Conservation (phyloP, 805 yeast species). For the Yarrowia bubula region DNA sequence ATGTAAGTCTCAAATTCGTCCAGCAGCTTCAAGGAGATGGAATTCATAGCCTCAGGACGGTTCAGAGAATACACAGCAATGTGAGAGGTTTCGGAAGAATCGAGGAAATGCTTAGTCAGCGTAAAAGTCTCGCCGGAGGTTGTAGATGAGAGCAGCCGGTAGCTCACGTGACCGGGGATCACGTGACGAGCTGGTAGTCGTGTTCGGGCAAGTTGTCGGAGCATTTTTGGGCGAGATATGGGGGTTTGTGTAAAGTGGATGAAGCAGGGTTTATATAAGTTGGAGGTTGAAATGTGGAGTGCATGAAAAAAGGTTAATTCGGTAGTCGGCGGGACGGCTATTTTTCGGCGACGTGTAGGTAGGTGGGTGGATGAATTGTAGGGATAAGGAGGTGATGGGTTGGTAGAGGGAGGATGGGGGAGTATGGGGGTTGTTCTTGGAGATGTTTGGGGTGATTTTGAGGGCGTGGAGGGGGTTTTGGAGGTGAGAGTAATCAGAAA, state of each 20-base stretch:
- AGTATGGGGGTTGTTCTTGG: not conserved
- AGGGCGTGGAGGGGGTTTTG: not conserved
- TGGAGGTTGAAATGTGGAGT: slow-evolving; percentile 16
- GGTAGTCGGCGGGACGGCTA: not conserved
- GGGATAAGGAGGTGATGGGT: not conserved
- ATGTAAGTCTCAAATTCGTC: slow-evolving; percentile 35
- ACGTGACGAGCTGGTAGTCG: not conserved
- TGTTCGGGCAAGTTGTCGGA: not conserved
- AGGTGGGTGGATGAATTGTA: not conserved
- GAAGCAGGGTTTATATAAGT: too few relatives aligned
- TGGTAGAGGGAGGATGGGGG: not conserved
- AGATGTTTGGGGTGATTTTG: not conserved
- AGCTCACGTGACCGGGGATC: not conserved
- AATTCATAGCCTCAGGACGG: slow-evolving; percentile 39
- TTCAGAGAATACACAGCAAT: slow-evolving; percentile 36
- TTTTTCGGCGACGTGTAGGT: not conserved
- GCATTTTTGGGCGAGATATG: not conserved
- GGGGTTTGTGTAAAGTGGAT: too few relatives aligned
- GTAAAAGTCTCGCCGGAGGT: slow-evolving; percentile 6
- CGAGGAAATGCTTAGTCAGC: slow-evolving; percentile 14
- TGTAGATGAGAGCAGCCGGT: not conserved
- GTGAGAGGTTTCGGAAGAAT: not conserved
- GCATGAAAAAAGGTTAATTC: slow-evolving; percentile 3
- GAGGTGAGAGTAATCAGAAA: not conserved
- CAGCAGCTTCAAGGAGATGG: slow-evolving; percentile 37